These are phyloP conservation scores for Zoysia pacifica DNA, from an alignment of 176 grass and related monocot species.

Conservation along the genomic window DNA sequence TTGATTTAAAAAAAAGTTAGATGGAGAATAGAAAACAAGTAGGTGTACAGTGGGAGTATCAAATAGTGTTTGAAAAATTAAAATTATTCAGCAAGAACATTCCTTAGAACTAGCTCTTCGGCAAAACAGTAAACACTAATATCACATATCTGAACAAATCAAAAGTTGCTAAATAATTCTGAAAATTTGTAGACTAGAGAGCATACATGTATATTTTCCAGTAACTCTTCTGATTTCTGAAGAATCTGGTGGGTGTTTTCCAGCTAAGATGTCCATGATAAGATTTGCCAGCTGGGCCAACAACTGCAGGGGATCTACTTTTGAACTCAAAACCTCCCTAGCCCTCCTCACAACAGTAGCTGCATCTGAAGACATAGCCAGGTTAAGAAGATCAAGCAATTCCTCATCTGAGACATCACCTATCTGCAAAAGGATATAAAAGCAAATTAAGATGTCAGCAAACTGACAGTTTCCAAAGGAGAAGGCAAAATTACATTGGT, in stretches of 20 bases:
- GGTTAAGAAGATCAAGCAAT: constrained; percentile 74
- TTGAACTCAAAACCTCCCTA: constrained; percentile 81
- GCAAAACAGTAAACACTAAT: not conserved
- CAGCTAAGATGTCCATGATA: constrained; percentile 86
- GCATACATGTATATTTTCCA: constrained; percentile 45
- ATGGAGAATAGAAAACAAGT: constrained; percentile 17
- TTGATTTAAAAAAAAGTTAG: constrained; percentile 16
- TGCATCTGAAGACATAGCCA: constrained; percentile 83
- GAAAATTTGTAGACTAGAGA: not conserved
- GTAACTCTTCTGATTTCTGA: constrained; percentile 50
- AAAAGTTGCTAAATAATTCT: not conserved
- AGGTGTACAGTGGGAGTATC: not conserved
- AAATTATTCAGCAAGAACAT: not conserved
- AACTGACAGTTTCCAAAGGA: not conserved
- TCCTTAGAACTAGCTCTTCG: no score
- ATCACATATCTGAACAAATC: not conserved
- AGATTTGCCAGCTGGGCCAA: constrained; percentile 78
- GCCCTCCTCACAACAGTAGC: constrained; percentile 70
- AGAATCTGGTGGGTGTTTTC: constrained; percentile 44
- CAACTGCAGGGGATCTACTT: constrained; percentile 72
- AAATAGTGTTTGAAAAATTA: not conserved
- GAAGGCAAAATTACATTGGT: not conserved
- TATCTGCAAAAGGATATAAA: constrained; percentile 50
- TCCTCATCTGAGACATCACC: constrained; percentile 88
- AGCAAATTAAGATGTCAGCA: constrained; percentile 25